A percentile compares a stretch with the other conserved stretches of the same genome.
These are phyloP conservation scores for Yamadazyma laniorum DNA, from an alignment of 805 yeast genomes.

Conservation along the genomic window DNA sequence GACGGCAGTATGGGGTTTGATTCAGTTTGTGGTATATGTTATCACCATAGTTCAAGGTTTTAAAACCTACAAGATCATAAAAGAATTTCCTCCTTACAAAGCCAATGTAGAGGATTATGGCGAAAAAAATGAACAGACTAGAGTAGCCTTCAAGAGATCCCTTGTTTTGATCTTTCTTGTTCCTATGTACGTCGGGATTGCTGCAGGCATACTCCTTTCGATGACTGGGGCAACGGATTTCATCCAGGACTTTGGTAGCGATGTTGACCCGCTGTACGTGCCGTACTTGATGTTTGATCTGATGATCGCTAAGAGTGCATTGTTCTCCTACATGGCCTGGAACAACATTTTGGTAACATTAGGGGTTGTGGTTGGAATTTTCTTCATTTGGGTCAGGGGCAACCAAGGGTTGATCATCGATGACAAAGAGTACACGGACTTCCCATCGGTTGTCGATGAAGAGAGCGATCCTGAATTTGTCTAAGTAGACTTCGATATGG, in stretches of 20 bases:
- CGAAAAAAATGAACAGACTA: slow-evolving; percentile 18
- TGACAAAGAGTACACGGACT: slow-evolving; percentile 12
- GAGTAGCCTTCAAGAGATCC: slow-evolving; percentile 25
- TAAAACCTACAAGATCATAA: slow-evolving; percentile 26
- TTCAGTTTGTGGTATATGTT: slow-evolving; percentile 12
- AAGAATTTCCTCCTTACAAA: slow-evolving; percentile 27
- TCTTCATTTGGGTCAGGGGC: slow-evolving; percentile 29
- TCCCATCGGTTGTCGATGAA: not conserved
- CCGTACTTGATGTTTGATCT: not conserved
- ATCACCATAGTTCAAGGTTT: slow-evolving; percentile 20
- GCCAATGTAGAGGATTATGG: slow-evolving; percentile 14
- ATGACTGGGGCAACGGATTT: not conserved
- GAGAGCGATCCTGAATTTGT: not conserved
- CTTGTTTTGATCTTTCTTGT: slow-evolving; percentile 24
- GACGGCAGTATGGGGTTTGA: slow-evolving; percentile 7
- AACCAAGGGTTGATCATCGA: slow-evolving; percentile 29
- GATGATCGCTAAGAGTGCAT: not conserved
- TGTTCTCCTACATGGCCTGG: slow-evolving; percentile 11
- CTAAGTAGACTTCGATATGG: too few species aligned
- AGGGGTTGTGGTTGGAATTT: slow-evolving; percentile 17
- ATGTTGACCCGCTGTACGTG: slow-evolving; percentile 2
- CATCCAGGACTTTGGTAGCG: not conserved
- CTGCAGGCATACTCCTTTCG: not conserved
- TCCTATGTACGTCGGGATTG: slow-evolving; percentile 17
- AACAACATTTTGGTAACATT: slow-evolving; percentile 12